Evolutionary conservation across 2,329 filamentous ascomycete species (phyloP).

Genomic region (Colletotrichum filicis): DNA sequence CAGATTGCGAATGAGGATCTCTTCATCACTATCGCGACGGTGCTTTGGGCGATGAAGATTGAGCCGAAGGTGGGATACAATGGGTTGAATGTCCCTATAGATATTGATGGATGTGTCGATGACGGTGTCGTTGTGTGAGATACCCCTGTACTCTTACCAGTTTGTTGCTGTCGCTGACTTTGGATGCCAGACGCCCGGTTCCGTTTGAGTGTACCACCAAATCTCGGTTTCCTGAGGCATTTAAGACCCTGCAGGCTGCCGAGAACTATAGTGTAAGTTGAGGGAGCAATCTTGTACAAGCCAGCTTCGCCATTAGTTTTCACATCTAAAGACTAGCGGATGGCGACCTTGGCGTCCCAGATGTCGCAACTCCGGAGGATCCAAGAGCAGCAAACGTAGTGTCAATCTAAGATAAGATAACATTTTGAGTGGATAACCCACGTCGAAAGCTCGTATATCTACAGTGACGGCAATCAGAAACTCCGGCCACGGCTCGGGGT

Average conservation of each 20-base stretch:
- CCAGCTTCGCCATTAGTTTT: too few species aligned
- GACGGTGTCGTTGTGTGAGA: not conserved
- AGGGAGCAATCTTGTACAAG: not conserved
- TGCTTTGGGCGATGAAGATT: not conserved
- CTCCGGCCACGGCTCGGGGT: too few species aligned
- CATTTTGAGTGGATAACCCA: too few species aligned
- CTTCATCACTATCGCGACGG: not conserved
- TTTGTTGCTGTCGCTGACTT: not conserved
- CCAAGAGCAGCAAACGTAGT: too few species aligned
- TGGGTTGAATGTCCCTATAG: not conserved
- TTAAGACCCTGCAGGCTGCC: not conserved
- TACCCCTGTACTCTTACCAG: not conserved
- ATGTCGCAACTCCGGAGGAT: too few species aligned
- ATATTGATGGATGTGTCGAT: not conserved
- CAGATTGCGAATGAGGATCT: not conserved
- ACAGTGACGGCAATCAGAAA: too few species aligned
- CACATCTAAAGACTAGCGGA: too few species aligned
- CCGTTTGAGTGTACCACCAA: not conserved
- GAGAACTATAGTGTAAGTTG: not conserved
- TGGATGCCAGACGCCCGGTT: not conserved
- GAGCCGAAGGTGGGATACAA: not conserved
- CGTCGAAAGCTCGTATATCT: too few species aligned
- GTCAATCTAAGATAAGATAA: too few species aligned
- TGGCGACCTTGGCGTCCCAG: too few species aligned
- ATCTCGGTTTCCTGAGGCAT: not conserved